A percentile compares a stretch with the other conserved stretches of the same genome.
Conservation (phyloP, 306 rosid genomes). For the Casuarina equisetifolia region DNA sequence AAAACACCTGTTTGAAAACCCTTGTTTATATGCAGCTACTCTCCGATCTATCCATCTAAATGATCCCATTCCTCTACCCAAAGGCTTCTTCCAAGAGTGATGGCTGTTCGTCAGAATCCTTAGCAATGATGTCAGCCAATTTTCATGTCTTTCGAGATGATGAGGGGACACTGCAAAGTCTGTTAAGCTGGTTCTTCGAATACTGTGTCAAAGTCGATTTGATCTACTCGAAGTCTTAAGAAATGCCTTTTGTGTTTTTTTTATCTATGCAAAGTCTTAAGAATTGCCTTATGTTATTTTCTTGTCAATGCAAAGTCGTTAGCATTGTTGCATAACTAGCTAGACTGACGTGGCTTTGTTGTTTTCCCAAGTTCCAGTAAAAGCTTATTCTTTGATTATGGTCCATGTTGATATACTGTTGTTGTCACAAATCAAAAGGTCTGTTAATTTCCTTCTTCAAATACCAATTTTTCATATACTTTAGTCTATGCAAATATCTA, state of each 20-base stretch:
- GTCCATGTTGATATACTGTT: neutral
- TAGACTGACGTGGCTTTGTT: slow-evolving; percentile 1
- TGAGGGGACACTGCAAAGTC: too few relatives aligned
- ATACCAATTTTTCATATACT: neutral
- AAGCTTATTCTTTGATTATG: neutral
- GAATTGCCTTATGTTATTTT: too few relatives aligned
- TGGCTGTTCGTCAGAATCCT: too few relatives aligned
- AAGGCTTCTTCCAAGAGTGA: slow-evolving; percentile 41
- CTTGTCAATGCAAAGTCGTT: too few relatives aligned
- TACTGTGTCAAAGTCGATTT: too few relatives aligned
- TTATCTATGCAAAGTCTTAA: too few relatives aligned
- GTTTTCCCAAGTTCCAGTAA: slow-evolving; percentile 1
- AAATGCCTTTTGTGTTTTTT: too few relatives aligned
- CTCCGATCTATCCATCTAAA: slow-evolving; percentile 59
- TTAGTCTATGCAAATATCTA: neutral
- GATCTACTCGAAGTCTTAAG: too few relatives aligned
- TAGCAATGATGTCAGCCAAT: too few relatives aligned
- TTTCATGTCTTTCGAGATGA: too few relatives aligned
- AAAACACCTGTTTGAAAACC: slow-evolving; percentile 73
- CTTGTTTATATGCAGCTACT: slow-evolving; percentile 50
- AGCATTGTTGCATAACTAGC: neutral
- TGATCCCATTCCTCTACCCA: slow-evolving; percentile 68
- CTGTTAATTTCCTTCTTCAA: neutral
- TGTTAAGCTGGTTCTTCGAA: too few relatives aligned
- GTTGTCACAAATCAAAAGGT: neutral